phyloP scores from a whole-genome alignment of 2,329 filamentous ascomycete genomes.

The Epichloe baconii region DNA sequence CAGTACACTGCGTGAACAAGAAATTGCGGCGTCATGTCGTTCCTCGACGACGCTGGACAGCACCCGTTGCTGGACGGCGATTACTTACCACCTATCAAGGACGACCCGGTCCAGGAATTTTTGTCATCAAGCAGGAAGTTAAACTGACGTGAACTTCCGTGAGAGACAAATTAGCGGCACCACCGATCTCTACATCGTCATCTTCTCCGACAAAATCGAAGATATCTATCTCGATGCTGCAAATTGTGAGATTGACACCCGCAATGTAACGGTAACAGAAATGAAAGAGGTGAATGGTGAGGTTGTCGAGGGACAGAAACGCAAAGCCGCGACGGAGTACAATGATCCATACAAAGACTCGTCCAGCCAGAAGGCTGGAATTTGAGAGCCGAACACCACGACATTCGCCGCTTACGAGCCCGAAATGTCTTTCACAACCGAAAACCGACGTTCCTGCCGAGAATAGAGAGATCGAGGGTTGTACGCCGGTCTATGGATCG shows the following conservation, averaged over 20 bases:
- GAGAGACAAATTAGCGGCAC: slow-evolving; percentile 62
- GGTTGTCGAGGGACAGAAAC: slow-evolving; percentile 21
- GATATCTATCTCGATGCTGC: slow-evolving; percentile 48
- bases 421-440: slow-evolving; percentile 37
- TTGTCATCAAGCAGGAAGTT: slow-evolving; percentile 72
- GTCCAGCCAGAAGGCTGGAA: slow-evolving; percentile 47
- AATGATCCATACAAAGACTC: slow-evolving; percentile 56
- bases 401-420: slow-evolving; percentile 57
- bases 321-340: slow-evolving; percentile 31
- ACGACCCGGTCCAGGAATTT: slow-evolving; percentile 25
- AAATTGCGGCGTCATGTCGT: slow-evolving; percentile 5
- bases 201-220: slow-evolving; percentile 43
- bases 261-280: slow-evolving; percentile 37
- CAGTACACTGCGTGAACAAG: neutral
- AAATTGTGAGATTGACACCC: slow-evolving; percentile 44
- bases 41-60: slow-evolving; percentile 3
- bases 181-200: slow-evolving; percentile 68
- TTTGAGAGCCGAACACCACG: slow-evolving; percentile 61
- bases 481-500: slow-evolving; percentile 42
- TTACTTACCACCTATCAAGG: slow-evolving; percentile 20
- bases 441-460: slow-evolving; percentile 40
- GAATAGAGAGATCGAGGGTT: slow-evolving; percentile 41
- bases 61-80: slow-evolving; percentile 20
- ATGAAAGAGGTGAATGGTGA: slow-evolving; percentile 24
- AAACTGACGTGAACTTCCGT: slow-evolving; percentile 77